Percentiles rank a stretch among this genome's conserved stretches.
phyloP scores from a whole-genome alignment of 129 eudicot species.

The Chrysanthemum lavandulifolium region DNA sequence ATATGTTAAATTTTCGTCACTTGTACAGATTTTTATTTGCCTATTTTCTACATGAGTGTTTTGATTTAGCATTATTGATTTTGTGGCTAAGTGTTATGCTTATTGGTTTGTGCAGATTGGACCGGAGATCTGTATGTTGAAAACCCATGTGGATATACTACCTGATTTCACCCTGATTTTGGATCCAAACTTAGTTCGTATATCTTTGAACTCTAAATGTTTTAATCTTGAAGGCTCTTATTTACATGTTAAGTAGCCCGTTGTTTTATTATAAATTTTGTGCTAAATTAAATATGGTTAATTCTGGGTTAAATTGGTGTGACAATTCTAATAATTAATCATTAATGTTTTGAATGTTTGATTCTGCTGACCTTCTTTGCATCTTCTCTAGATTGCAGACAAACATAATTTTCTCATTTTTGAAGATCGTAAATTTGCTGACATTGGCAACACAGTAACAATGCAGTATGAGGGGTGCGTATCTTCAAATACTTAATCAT shows the following conservation, averaged over 20 bases:
- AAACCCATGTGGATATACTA: conserved; percentile 96
- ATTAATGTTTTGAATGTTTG: not conserved
- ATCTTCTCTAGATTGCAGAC: conserved; percentile 75
- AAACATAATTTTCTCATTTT: conserved; percentile 88
- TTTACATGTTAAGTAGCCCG: not conserved
- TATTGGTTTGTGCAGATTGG: conserved; percentile 65
- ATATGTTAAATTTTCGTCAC: too few relatives aligned
- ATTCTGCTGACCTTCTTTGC: conserved; percentile 21
- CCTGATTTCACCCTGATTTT: conserved; percentile 96
- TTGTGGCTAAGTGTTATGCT: conserved; percentile 8
- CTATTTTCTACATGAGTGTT: not conserved
- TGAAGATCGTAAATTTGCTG: conserved; percentile 96
- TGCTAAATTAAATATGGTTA: not conserved
- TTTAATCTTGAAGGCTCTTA: conserved; percentile 2
- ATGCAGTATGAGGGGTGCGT: conserved; percentile 97
- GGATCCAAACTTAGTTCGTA: conserved; percentile 90
- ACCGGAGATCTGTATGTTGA: conserved; percentile 89
- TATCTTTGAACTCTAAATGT: conserved; percentile 15
- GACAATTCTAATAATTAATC: not conserved
- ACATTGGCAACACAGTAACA: conserved; percentile 92
- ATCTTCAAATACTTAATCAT: too few relatives aligned
- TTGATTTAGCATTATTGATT: not conserved
- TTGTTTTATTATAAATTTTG: not conserved
- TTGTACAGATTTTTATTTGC: too few relatives aligned
- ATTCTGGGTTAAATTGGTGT: not conserved